These are phyloP conservation scores for Naganishia vaughanmartiniae DNA, from an alignment of 768 basidiomycete genomes.

Conservation along the genomic window DNA sequence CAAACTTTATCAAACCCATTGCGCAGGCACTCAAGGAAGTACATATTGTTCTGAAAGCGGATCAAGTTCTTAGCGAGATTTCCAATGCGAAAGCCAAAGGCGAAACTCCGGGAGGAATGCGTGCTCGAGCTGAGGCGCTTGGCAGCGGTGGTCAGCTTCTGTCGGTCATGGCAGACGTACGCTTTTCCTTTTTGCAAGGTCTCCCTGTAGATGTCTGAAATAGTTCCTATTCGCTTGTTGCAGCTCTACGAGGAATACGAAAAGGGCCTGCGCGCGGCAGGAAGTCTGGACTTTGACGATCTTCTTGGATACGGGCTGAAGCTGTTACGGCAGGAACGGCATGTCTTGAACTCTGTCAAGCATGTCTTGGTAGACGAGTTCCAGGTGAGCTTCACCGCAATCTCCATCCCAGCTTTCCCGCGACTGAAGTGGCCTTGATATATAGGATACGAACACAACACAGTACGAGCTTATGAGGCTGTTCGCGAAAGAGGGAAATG, in stretches of 20 bases:
- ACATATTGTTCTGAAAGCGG: constrained; percentile 59
- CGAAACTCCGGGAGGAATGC: constrained; percentile 58
- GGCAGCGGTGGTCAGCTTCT: constrained; percentile 38
- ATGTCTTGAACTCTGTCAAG: constrained; percentile 61
- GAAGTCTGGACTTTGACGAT: constrained; percentile 85
- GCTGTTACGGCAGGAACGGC: constrained; percentile 60
- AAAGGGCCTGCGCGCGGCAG: constrained; percentile 60
- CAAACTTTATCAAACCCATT: constrained; percentile 61
- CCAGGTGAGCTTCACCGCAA: constrained; percentile 52
- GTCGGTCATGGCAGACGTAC: constrained; percentile 46
- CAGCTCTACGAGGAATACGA: constrained; percentile 69
- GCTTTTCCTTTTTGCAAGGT: constrained; percentile 1
- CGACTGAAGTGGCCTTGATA: neutral
- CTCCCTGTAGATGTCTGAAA: no score
- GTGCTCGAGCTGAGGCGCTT: constrained; percentile 39
- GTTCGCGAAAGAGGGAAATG: constrained; percentile 61
- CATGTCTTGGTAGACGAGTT: constrained; percentile 81
- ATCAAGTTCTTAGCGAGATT: constrained; percentile 61
- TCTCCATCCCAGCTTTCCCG: constrained; percentile 44
- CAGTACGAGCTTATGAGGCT: constrained; percentile 77
- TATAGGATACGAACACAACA: constrained; percentile 73
- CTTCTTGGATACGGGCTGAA: constrained; percentile 69
- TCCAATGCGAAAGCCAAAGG: constrained; percentile 71
- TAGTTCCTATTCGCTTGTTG: neutral
- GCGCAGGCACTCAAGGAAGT: constrained; percentile 57